Base-by-base conservation (phyloP, 164 flowering plant genomes). In the Sedum album region DNA sequence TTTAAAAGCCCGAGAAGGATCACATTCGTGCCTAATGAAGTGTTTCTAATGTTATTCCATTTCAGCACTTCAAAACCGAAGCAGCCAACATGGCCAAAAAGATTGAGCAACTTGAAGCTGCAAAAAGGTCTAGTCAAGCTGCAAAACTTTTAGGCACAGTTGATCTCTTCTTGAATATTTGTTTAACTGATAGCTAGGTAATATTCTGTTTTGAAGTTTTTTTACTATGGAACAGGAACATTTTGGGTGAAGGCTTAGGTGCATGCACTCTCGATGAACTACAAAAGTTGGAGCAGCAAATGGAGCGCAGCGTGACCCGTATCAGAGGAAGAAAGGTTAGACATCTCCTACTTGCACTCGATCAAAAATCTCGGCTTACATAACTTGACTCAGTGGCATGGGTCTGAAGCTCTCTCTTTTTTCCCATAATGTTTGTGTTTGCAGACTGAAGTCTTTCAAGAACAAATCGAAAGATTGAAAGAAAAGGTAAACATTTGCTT, bases 11-110 rank as follows among this genome's bases (percentile, higher is more conserved):
- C 4, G 4, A 33, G 2, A n/a, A 26, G n/a, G 8, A 17, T 6
- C 3, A 30, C 36, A 5, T 31, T 1, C 11, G 39, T 35, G 44
- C 38, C 28, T n/a, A 65, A 65, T 25, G 46, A 3, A 0, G 30
- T 42, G 21, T 65, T 18, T 33, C 35, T 30, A 25, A 28, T 53
- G 28, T 53, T 53, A 21, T 23, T 48, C 5, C 31, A 53, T 74
- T 72, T 76, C 88, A 89, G 97, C 88, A 83, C 31, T 57, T 89
- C 81, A 83, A 82, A 84, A 64, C 67, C 26, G 96, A 89, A 74
- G 78, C 88, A 60, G 83, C 82, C 21, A 76, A 57, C 66, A 79
- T 90, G 86, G 68, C 76, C 68, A 87, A 88, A 84, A 88, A 81
- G 81, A 85, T 92, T 33, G 96, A 90, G 74, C 73, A 66, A 31